Evolutionary conservation across 495 filamentous ascomycete genomes (phyloP), one percentile per base, ranked within the genome.

Genomic region (Xylona heveae): DNA sequence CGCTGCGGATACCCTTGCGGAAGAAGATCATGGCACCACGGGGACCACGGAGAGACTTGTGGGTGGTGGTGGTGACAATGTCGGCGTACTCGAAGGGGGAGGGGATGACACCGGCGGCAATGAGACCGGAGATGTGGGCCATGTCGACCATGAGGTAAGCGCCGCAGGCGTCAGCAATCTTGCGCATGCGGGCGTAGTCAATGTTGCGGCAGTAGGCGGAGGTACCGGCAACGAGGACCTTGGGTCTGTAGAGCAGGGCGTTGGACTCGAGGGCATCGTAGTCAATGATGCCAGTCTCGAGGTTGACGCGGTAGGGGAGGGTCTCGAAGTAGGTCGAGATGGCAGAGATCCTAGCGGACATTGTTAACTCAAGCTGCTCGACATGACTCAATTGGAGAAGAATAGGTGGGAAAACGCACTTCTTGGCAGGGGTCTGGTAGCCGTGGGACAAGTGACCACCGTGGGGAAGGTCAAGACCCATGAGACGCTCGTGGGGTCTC

Each of bases 21-120:
- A 81, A 99, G 69, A 99, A 99, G 59, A 99, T 99, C 90, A 99
- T 99, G 50, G 90, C 90, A 51, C 90, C 90, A 57, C 90, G 78
- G 34, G 90, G 90, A 33, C 90, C 90, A 62, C 90, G 81, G 46
- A 99, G 78, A 31, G 84, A 93, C 71, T 99, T 99, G 72, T 99
- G 90, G 30, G 90, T 99, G 36, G 90, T 99, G 35, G 90, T 99
- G 39, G 90, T 99, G 36, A 99, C 90, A 34, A 99, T 78, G 54
- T 95, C 90, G 37, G 85, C 83, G 46, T 93, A 66, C 41, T 73
- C 63, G 62, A 99, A 99, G 18, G 90, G 90, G 33, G 79, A 80
- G 38, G 85, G 81, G 44, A 95, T 93, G 47, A 91, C 85, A 43
- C 74, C 81, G 38, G 79, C 78, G 41, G 90, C 79, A 34, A 95